Percentiles rank a stretch among this genome's conserved stretches.
Conservation (phyloP, 2,329 filamentous ascomycete species). For the Ophiostoma australiae region DNA sequence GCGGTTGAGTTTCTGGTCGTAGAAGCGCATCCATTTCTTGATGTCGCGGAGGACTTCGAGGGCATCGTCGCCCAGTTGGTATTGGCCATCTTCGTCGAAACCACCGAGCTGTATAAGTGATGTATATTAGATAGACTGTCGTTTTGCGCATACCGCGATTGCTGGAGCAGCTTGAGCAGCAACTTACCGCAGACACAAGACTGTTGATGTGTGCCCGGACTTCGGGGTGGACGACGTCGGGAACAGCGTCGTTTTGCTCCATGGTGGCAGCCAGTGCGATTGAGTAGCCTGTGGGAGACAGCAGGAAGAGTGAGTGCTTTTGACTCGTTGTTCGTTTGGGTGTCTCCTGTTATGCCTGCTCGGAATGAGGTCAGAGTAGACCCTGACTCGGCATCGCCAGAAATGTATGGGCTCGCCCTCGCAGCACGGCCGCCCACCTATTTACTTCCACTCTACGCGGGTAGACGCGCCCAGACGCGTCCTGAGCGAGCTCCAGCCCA, state of each 20-base stretch:
- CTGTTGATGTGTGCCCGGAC: slow-evolving; percentile 91
- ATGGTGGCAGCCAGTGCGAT: slow-evolving; percentile 37
- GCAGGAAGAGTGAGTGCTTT: not conserved
- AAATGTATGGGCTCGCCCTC: slow-evolving; percentile 5
- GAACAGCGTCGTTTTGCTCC: slow-evolving; percentile 48
- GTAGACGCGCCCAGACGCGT: slow-evolving; percentile 24
- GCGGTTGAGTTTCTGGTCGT: slow-evolving; percentile 88
- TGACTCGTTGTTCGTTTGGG: not conserved
- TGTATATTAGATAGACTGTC: not conserved
- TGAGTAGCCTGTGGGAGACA: not conserved
- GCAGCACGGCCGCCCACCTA: not conserved
- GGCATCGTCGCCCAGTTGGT: slow-evolving; percentile 88
- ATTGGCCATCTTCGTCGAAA: slow-evolving; percentile 71
- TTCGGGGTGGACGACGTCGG: slow-evolving; percentile 76
- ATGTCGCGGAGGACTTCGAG: slow-evolving; percentile 87
- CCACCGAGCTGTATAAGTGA: slow-evolving; percentile 66
- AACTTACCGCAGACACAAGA: slow-evolving; percentile 81
- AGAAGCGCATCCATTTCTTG: slow-evolving; percentile 90
- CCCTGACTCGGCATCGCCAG: slow-evolving; percentile 10
- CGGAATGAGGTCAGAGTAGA: slow-evolving; percentile 14
- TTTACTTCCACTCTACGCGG: slow-evolving; percentile 16
- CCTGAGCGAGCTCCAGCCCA: not conserved
- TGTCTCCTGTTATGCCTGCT: not conserved
- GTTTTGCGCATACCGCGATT: not conserved
- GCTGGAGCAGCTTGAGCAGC: not conserved